Evolutionary conservation across 495 filamentous ascomycete species (phyloP), one percentile per base, ranked within the genome.

Genomic region (Penicillium antarcticum): DNA sequence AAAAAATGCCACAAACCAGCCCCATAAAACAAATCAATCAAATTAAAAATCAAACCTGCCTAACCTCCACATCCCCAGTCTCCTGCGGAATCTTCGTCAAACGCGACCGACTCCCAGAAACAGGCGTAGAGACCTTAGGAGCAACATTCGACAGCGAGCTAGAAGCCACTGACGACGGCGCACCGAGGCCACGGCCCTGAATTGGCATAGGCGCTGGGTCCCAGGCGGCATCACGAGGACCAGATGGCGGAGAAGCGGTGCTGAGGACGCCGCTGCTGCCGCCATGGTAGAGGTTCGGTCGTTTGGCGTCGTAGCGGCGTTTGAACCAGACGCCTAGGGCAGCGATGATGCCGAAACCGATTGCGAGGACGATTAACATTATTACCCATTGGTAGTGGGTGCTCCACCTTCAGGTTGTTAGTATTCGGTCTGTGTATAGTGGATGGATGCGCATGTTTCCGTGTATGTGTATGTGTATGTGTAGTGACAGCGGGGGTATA

Each of bases 361-460:
- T 33, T 24, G 68, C 52, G 10, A 82, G 63, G 21, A 82, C 66
- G 44, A 81, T 75, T n/a, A 80, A 29, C 75, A 84, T 70, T 50
- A 81, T 61, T 4, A 82, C 64, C 79, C 77, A 81, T 52, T 64
- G 55, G 63, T 76, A 80, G 53, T 82, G 79, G 9, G 65, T 61
- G 35, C 66, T 65, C 62, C 74, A 74, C 79, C 79, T 82, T 36
- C 29, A 31, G 10, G 51, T 35, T 49, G 41, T 7, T 45, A 16
- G 6, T 10, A 16, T 18, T 32, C 11, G 11, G 11, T 10, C 2
- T 1, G 1, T 42, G 23, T 36, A 18, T 9, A 17, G 17, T 23
- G 19, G 42, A 23, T 16, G 41, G 29, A 3, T 33, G 32, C 10
- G 38, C 18, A 39, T 39, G 9, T 39, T 7, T 1, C 26, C n/a